phyloP scores from a whole-genome alignment of 345 rosid genomes.

The Brassica napus region Da-Ae NC_063451.1:20748501-20749000 shows the following conservation, averaged over 20 bases:
- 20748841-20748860: slow-evolving; percentile 76
- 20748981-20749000: slow-evolving; percentile 17
- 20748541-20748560: slow-evolving; percentile 89
- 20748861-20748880: slow-evolving; percentile 69
- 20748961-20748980: slow-evolving; percentile 16
- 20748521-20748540: slow-evolving; percentile 65
- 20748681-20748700: slow-evolving; percentile 38
- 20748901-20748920: slow-evolving; percentile 21
- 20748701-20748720: slow-evolving; percentile 40
- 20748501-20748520: slow-evolving; percentile 65
- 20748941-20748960: slow-evolving; percentile 14
- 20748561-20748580: slow-evolving; percentile 94
- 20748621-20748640: slow-evolving; percentile 62
- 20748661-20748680: slow-evolving; percentile 65
- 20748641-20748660: slow-evolving; percentile 92
- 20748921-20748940: slow-evolving; percentile 16
- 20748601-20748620: slow-evolving; percentile 70
- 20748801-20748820: slow-evolving; percentile 95
- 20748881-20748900: slow-evolving; percentile 87
- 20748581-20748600: slow-evolving; percentile 94
- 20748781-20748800: slow-evolving; percentile 71
- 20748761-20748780: slow-evolving; percentile 82
- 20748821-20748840: slow-evolving; percentile 79
- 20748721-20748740: slow-evolving; percentile 32
- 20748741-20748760: slow-evolving; percentile 46